Percentiles rank a stretch among this genome's conserved stretches.
Conservation (phyloP, 805 yeast species). For the Barnettozyma pratensis region DNA sequence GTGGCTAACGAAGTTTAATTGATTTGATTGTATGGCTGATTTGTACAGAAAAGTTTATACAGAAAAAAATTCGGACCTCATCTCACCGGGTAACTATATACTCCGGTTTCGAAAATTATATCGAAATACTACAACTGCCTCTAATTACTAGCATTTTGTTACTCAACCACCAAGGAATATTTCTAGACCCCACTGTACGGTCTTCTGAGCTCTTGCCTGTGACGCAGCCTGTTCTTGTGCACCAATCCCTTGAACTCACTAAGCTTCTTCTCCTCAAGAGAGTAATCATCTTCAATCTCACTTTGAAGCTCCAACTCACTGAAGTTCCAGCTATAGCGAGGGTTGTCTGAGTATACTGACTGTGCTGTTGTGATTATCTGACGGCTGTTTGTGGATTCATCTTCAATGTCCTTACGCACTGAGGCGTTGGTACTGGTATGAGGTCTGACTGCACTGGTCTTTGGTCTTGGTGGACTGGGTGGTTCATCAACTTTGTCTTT, state of each 20-base stretch:
- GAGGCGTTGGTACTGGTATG: neutral
- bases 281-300: neutral
- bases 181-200: neutral
- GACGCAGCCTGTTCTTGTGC: slow-evolving; percentile 1
- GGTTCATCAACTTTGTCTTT: neutral
- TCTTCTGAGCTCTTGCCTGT: slow-evolving; percentile 2
- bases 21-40: neutral
- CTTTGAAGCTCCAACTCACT: slow-evolving; percentile 3
- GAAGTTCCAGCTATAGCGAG: slow-evolving; percentile 1
- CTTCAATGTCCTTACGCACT: neutral
- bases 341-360: neutral
- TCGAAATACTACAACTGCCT: no score
- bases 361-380: neutral
- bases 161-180: neutral
- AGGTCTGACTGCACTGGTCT: neutral
- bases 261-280: neutral
- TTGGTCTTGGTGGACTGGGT: neutral
- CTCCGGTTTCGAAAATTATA: neutral
- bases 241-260: slow-evolving; percentile 2
- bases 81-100: slow-evolving; percentile 6
- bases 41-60: neutral
- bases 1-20: no score
- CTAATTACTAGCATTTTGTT: no score
- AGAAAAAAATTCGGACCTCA: slow-evolving; percentile 3
- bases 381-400: neutral